These are phyloP conservation scores for Annulohypoxylon stygium DNA, from an alignment of 495 filamentous ascomycete species.

Conservation along the genomic window DNA sequence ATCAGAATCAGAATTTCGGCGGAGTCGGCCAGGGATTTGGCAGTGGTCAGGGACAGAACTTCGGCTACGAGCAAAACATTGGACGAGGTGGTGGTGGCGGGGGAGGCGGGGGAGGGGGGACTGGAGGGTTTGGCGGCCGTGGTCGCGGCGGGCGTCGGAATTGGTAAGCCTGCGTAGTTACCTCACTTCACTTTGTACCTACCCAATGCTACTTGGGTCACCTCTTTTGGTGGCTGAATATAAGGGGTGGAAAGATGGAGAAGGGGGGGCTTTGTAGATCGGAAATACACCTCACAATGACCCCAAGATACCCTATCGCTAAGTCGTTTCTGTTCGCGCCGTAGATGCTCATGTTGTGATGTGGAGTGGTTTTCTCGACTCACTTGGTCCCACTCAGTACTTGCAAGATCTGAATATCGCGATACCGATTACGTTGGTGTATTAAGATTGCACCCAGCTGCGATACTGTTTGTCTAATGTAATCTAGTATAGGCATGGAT, in stretches of 20 bases:
- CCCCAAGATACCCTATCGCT: slow-evolving; percentile 20
- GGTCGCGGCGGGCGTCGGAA: slow-evolving; percentile 58
- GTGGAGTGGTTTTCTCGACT: too few relatives aligned
- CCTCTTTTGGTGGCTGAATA: background rate
- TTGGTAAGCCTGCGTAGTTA: slow-evolving; percentile 35
- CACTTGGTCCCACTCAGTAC: too few relatives aligned
- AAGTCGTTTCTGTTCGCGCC: background rate
- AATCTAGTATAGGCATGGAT: too few relatives aligned
- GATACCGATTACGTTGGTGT: too few relatives aligned
- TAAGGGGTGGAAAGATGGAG: background rate
- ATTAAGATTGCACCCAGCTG: too few relatives aligned
- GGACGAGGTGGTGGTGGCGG: slow-evolving; percentile 58
- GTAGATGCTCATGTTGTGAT: too few relatives aligned
- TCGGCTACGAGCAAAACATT: slow-evolving; percentile 69
- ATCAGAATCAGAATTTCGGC: slow-evolving; percentile 62
- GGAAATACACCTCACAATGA: background rate
- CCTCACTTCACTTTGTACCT: background rate
- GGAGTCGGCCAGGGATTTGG: slow-evolving; percentile 61
- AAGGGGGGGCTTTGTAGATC: background rate
- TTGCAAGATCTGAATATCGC: too few relatives aligned
- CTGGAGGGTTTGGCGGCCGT: slow-evolving; percentile 61
- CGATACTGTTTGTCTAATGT: too few relatives aligned
- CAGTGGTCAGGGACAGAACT: slow-evolving; percentile 66
- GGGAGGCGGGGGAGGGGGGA: slow-evolving; percentile 55
- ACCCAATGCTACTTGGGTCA: background rate